Evolutionary conservation across 169 alveolate species (phyloP).

Genomic region (Plasmodium relictum): DNA sequence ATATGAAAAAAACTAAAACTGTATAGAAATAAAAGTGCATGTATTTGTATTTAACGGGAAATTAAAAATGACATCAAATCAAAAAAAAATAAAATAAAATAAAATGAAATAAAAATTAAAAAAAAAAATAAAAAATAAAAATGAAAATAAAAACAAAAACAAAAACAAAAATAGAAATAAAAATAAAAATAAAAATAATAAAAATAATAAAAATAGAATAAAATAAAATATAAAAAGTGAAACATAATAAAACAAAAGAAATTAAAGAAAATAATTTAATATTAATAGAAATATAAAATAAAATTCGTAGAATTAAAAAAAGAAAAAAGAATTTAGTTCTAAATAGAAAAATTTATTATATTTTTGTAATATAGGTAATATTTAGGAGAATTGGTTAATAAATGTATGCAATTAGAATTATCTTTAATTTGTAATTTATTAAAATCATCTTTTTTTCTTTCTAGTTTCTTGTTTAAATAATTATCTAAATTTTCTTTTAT

Average conservation of each 20-base stretch:
- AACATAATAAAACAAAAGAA: neutral
- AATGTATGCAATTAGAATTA: conserved; percentile 31
- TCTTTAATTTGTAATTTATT: conserved; percentile 22
- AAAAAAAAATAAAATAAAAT: too few relatives aligned
- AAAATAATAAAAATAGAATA: too few relatives aligned
- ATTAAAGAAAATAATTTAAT: neutral
- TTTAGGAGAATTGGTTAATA: conserved; percentile 7
- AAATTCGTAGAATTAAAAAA: neutral
- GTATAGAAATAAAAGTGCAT: too few relatives aligned
- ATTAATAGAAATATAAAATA: neutral
- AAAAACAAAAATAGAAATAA: too few relatives aligned
- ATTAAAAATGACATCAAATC: neutral
- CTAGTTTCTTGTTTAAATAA: conserved; percentile 1
- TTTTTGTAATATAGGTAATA: conserved; percentile 70
- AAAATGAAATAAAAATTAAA: too few relatives aligned
- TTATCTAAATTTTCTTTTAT: conserved; percentile 33
- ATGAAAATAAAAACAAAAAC: too few relatives aligned
- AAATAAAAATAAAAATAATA: too few relatives aligned
- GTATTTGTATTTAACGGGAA: too few relatives aligned
- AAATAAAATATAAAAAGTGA: too few relatives aligned
- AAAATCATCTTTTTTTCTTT: conserved; percentile 4
- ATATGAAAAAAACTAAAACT: too few relatives aligned
- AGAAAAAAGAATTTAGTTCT: neutral
- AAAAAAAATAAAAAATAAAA: too few relatives aligned
- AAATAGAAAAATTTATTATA: conserved; percentile 68